Conservation (phyloP, 148 eudicot species). For the Persicaria maculosa region DNA sequence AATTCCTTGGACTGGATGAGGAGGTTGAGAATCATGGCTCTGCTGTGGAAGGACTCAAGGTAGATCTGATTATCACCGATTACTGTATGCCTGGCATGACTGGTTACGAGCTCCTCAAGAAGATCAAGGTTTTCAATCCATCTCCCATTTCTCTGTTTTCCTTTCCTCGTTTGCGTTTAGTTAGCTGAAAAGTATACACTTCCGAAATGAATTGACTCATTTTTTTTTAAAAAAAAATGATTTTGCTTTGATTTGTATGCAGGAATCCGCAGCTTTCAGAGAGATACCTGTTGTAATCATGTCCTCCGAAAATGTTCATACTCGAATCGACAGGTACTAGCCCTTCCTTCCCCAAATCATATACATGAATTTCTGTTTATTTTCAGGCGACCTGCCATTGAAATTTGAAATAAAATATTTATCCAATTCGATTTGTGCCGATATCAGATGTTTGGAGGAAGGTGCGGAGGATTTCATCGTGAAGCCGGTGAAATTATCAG, state of each 20-base stretch:
- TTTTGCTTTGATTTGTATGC: not conserved
- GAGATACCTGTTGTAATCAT: conserved; percentile 16
- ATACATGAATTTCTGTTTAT: too few species aligned
- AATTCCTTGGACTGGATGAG: conserved; percentile 63
- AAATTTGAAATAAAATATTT: not conserved
- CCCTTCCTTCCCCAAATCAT: not conserved
- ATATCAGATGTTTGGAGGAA: conserved; percentile 57
- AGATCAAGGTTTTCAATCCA: conserved; percentile 17
- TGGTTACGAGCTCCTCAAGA: conserved; percentile 15
- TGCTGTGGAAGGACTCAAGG: conserved; percentile 37
- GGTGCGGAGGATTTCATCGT: conserved; percentile 64
- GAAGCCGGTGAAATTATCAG: conserved; percentile 49
- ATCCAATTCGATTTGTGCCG: too few species aligned
- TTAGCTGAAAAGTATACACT: too few species aligned
- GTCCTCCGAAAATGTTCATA: conserved; percentile 18
- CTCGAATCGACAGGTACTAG: conserved; percentile 19
- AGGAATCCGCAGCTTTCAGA: conserved; percentile 14
- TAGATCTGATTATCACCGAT: conserved; percentile 13
- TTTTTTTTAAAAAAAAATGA: too few species aligned
- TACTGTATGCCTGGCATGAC: conserved; percentile 15
- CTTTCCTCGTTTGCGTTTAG: not conserved
- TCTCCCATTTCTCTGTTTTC: not conserved
- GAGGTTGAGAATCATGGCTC: conserved; percentile 29
- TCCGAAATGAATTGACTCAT: not conserved
- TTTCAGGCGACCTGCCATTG: not conserved